Base-by-base conservation (phyloP, 2,329 filamentous ascomycete genomes). In the Phialophora verrucosa region DNA sequence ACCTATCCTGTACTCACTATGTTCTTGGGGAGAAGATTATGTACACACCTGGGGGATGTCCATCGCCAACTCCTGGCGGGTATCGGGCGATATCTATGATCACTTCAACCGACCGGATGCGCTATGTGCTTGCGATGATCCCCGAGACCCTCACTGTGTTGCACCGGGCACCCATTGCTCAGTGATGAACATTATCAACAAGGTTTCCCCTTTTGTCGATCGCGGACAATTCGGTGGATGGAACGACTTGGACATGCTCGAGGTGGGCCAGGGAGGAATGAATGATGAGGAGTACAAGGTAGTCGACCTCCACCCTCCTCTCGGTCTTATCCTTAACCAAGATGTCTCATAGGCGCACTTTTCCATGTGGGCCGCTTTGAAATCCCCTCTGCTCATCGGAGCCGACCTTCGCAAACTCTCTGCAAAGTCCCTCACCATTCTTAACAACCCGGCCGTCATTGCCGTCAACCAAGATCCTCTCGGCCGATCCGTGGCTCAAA, bases 21-120 rank as follows among this genome's bases (percentile, higher is more conserved):
- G 81, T 72, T 80, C 83, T 63, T 85, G 84, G 84, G 83, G 83
- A 14, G 78, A 82, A 62, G 82, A 84, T 47, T 78, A 80, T 35
- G 81, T 79, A 1, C 79, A 75, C 74, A 81, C 80, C 61, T 81
- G 78, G 81, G 83, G 77, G 10, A 77, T 80, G 42, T 79, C 78
- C n/a, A 81, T 83, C 27, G 76, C 79, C 17, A 83, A 84, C 69
- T 80, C 77, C 17, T 82, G 80, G 73, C 75, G 82, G 11, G 81
- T 81, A 67, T 77, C 78, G 25, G 82, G 82, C 25, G 82, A 83
- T 65, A 79, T 83, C 61, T 79, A 77, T 67, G 81, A 83, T 68
- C 77, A 75, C 25, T 83, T 82, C 74, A 78, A 82, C 62, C 76
- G 80, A 6, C 78, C 77, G 1, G 80, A 81, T 62, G 72, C 67